phyloP scores from a whole-genome alignment of 2,329 filamentous ascomycete genomes.

The Metarhizium anisopliae region DNA sequence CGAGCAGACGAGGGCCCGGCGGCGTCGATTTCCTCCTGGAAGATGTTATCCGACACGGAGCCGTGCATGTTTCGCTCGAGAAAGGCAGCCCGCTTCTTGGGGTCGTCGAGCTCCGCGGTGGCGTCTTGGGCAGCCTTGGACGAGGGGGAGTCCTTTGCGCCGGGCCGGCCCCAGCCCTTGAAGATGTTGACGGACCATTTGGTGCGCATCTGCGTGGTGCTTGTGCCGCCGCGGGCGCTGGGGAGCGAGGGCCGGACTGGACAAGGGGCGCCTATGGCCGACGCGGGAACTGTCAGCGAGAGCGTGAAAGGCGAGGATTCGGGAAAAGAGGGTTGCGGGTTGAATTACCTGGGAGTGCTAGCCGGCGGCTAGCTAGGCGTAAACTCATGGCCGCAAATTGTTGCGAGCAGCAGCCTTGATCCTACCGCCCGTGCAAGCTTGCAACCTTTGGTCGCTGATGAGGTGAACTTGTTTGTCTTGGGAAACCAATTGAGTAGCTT shows the following conservation, averaged over 20 bases:
- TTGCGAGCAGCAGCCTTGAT: background rate
- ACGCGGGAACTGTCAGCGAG: background rate
- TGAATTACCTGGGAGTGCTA: conserved; percentile 49
- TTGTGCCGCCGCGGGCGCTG: conserved; percentile 8
- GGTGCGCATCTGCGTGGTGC: conserved; percentile 25
- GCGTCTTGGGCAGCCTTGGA: conserved; percentile 17
- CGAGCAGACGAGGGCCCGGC: conserved; percentile 11
- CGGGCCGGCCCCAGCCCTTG: conserved; percentile 24
- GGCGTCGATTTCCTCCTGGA: conserved; percentile 49
- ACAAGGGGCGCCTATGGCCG: conserved; percentile 5
- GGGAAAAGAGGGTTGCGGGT: background rate
- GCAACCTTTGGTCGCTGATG: background rate
- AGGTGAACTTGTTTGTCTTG: background rate
- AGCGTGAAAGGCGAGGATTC: background rate
- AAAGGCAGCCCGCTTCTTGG: conserved; percentile 32
- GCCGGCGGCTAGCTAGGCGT: conserved; percentile 52
- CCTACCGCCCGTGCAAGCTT: background rate
- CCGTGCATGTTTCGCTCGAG: conserved; percentile 29
- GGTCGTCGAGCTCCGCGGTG: conserved; percentile 30
- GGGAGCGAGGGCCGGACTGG: conserved; percentile 4
- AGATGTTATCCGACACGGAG: conserved; percentile 47
- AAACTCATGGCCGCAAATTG: conserved; percentile 47
- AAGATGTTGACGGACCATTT: conserved; percentile 35
- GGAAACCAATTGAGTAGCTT: conserved; percentile 5
- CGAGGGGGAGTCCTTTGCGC: conserved; percentile 20